These are phyloP conservation scores for Mucor ambiguus DNA, from an alignment of 371 early-diverging fungal species.

Conservation along the genomic window DNA sequence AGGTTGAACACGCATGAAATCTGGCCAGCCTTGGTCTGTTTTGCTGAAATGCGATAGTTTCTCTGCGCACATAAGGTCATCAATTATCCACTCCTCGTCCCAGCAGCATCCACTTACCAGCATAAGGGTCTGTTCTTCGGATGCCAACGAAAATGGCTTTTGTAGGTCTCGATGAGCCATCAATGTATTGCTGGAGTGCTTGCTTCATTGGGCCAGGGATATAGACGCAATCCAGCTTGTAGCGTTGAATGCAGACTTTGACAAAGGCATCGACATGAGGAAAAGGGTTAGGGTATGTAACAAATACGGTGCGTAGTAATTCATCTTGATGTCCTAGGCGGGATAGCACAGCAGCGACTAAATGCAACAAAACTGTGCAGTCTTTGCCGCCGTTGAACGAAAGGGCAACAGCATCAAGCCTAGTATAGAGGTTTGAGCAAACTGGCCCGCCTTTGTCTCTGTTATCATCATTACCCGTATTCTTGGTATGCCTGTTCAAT, in stretches of 20 bases:
- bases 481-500: conserved; percentile 66
- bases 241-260: conserved; percentile 60
- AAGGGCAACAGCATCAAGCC: conserved; percentile 63
- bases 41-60: conserved; percentile 70
- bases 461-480: conserved; percentile 60
- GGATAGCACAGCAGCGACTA: conserved; percentile 63
- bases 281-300: conserved; percentile 79
- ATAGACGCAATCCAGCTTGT: conserved; percentile 66
- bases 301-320: conserved; percentile 63
- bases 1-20: conserved; percentile 91
- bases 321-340: conserved; percentile 25
- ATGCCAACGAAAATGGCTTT: conserved; percentile 91
- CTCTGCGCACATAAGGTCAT: conserved; percentile 36
- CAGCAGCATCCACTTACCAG: conserved; percentile 49
- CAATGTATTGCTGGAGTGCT: conserved; percentile 74
- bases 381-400: conserved; percentile 98
- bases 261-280: conserved; percentile 91
- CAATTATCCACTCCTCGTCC: not conserved
- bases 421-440: conserved; percentile 14
- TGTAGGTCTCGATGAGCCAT: conserved; percentile 51
- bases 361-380: conserved; percentile 90
- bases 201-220: conserved; percentile 80
- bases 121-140: conserved; percentile 90
- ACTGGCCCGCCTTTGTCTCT: not conserved
- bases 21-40: conserved; percentile 92